Conservation (phyloP, 108 stramenopile genomes). For the Discostella pseudostelligera region DNA sequence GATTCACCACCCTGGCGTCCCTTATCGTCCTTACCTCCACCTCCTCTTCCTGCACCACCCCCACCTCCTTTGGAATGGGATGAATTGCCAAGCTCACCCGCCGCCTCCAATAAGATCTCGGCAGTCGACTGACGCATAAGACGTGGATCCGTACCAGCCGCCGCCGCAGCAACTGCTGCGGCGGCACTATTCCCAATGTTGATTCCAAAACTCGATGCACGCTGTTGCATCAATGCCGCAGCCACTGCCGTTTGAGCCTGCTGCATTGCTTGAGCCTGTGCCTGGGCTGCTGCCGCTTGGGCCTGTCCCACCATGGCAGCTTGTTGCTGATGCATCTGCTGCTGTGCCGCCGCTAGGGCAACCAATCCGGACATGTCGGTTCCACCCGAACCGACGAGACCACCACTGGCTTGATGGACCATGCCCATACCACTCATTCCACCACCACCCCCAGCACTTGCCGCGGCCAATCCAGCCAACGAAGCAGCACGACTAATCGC, state of each 20-base stretch:
- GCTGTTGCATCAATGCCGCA: not conserved
- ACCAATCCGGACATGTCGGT: slow-evolving; percentile 24
- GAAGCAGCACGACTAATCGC: slow-evolving; percentile 38
- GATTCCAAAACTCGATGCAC: not conserved
- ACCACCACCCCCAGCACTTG: not conserved
- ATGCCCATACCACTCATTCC: slow-evolving; percentile 2
- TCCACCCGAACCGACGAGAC: slow-evolving; percentile 11
- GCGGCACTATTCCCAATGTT: not conserved
- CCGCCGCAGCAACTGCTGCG: too few species aligned
- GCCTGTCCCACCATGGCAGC: not conserved
- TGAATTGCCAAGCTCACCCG: not conserved
- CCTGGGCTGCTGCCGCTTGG: not conserved
- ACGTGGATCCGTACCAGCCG: not conserved
- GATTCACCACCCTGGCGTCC: too few species aligned
- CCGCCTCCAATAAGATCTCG: not conserved
- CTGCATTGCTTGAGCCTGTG: not conserved
- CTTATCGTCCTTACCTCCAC: too few species aligned
- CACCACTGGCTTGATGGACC: not conserved
- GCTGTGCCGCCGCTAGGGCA: slow-evolving; percentile 37
- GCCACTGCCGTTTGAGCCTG: not conserved
- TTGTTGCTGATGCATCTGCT: slow-evolving; percentile 9
- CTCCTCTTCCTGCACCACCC: too few species aligned
- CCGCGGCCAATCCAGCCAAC: slow-evolving; percentile 23
- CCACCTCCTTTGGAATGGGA: too few species aligned
- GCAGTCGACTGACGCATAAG: not conserved